These are phyloP conservation scores for Fusarium nanum DNA, from an alignment of 2,329 filamentous ascomycete genomes.

Conservation along the genomic window DNA sequence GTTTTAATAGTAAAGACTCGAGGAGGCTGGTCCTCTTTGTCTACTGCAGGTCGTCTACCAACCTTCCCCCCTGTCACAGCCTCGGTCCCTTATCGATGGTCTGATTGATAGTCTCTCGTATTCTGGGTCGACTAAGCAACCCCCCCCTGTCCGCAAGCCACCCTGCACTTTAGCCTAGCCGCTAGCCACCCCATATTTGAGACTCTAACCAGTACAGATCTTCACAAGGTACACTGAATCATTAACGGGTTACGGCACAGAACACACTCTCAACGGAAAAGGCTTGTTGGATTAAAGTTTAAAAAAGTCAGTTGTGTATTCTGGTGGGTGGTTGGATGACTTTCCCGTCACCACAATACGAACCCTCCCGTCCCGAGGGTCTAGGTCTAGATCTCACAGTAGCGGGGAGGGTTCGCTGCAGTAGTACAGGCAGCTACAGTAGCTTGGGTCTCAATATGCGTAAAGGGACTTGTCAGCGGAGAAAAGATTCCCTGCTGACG, in stretches of 20 bases:
- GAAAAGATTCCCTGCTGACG: conserved; percentile 20
- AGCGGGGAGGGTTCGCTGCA: neutral
- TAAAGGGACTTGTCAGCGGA: conserved; percentile 25
- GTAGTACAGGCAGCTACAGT: neutral
- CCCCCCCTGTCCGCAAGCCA: neutral
- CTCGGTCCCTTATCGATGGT: conserved; percentile 20
- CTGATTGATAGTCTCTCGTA: conserved; percentile 7
- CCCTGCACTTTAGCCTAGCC: neutral
- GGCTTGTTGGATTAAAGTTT: neutral
- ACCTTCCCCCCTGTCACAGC: conserved; percentile 20
- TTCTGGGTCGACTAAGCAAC: conserved; percentile 9
- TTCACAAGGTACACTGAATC: neutral
- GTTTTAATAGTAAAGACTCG: conserved; percentile 5
- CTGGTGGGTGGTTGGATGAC: neutral
- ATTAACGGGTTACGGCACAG: neutral
- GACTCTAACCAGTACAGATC: neutral
- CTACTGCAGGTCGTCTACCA: neutral
- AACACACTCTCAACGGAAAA: neutral
- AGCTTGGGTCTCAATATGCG: conserved; percentile 12
- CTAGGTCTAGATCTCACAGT: conserved; percentile 20
- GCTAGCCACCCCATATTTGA: conserved; percentile 1
- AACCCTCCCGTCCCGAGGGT: conserved; percentile 2
- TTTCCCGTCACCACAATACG: conserved; percentile 13
- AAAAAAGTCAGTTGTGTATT: conserved; percentile 19
- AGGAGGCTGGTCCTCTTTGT: conserved; percentile 23